These are phyloP conservation scores for Cyathus striatus DNA, from an alignment of 768 basidiomycete species.

Conservation along the genomic window DNA sequence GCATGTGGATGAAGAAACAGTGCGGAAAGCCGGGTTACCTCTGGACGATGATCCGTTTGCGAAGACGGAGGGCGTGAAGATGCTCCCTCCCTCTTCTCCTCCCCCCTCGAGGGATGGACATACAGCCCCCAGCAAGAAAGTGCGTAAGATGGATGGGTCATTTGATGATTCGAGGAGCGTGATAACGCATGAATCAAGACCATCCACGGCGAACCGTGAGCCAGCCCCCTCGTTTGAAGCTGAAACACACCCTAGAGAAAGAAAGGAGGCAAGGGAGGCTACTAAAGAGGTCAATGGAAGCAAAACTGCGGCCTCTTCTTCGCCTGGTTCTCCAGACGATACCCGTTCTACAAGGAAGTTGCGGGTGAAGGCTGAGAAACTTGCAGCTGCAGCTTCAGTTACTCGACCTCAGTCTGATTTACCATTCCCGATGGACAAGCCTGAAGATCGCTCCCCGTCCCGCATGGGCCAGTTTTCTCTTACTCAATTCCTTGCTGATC, in stretches of 20 bases:
- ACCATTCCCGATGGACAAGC: slow-evolving; percentile 8
- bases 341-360: background rate
- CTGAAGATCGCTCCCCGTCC: too few relatives aligned
- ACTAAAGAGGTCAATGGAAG: slow-evolving; percentile 3
- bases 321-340: background rate
- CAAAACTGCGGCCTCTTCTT: background rate
- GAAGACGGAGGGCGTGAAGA: slow-evolving; percentile 43
- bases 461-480: slow-evolving; percentile 58
- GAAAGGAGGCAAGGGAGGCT: slow-evolving; percentile 11
- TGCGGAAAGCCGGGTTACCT: slow-evolving; percentile 28
- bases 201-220: background rate
- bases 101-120: slow-evolving; percentile 7
- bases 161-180: slow-evolving; percentile 2
- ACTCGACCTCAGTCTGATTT: background rate
- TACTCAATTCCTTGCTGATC: slow-evolving; percentile 46
- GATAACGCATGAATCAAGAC: background rate
- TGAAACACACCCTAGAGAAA: slow-evolving; percentile 6
- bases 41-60: slow-evolving; percentile 56
- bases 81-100: slow-evolving; percentile 26
- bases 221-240: slow-evolving; percentile 6
- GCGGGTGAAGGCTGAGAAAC: background rate
- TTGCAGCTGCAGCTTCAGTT: background rate
- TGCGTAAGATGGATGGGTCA: slow-evolving; percentile 1
- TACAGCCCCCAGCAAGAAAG: background rate
- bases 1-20: slow-evolving; percentile 20